Evolutionary conservation across 1,284 basidiomycete genomes (phyloP), one percentile per base, ranked within the genome.

Genomic region (Naganishia liquefaciens): DNA sequence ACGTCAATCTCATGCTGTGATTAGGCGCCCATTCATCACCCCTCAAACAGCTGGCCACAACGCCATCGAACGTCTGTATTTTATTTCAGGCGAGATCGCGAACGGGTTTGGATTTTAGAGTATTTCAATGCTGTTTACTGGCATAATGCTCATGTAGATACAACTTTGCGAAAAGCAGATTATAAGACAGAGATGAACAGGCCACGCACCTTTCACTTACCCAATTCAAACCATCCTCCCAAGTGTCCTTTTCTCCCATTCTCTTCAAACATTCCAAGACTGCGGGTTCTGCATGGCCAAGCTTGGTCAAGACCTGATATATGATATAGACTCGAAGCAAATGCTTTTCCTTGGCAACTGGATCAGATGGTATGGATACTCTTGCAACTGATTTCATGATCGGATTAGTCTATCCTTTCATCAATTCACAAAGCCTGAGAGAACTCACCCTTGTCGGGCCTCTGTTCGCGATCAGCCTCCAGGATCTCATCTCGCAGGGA

Each of bases 151-250:
- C 55, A 30, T 50, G 44, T 21, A 49, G 30, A 50, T 60, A 60
- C 15, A 60, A 33, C 55, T 60, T 17, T 33, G 46, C 25, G 28
- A 44, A 13, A 54, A 46, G 5, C 21, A 55, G 60, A n/a, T 11
- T 6, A 2, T 30, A n/a, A 43, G 27, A 61, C 7, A 17, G 28
- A 39, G 37, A 52, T 21, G 19, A 21, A 46, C 11, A 10, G 23
- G 40, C 10, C 19, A 33, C 43, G 19, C 19, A 47, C 23, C 28
- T 33, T 3, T 3, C 21, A 76, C 86, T 67, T 71, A 94, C 93
- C 92, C 93, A 96, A 73, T 93, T 89, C 63, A 91, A 83, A n/a
- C 90, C 93, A 63, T 94, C 90, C 23, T 97, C 93, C 46, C 96
- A 82, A 7, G 93, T 90, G 21, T 90, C 80, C 0, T 86, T 74